phyloP scores from a whole-genome alignment of 2,329 filamentous ascomycete genomes.

The Blastomyces gilchristii region DNA sequence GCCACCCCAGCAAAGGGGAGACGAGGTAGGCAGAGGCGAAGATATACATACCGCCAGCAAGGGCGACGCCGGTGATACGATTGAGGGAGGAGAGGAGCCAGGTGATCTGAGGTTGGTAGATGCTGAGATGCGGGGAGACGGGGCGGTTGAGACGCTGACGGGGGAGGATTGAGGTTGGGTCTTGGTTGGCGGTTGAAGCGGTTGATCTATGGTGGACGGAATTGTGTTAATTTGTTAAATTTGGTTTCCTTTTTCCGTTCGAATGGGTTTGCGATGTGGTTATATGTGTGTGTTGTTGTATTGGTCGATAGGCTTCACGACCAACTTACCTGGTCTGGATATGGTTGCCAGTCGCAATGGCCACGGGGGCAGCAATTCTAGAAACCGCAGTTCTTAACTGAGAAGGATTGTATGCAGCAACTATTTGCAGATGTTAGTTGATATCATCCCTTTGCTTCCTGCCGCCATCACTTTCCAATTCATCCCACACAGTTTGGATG shows the following conservation, averaged over 20 bases:
- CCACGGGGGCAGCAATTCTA: constrained; percentile 35
- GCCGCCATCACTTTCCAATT: not conserved
- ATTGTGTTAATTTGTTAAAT: not conserved
- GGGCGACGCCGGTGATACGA: constrained; percentile 68
- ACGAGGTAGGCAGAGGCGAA: constrained; percentile 73
- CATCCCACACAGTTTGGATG: not conserved
- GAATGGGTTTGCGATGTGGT: constrained; percentile 8
- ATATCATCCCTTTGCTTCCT: constrained; percentile 3
- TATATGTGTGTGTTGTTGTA: not conserved
- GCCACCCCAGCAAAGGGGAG: constrained; percentile 63
- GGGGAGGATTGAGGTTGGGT: constrained; percentile 53
- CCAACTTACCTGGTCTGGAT: constrained; percentile 36
- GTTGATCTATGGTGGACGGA: constrained; percentile 17
- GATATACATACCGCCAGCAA: constrained; percentile 66
- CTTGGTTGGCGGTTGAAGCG: constrained; percentile 20
- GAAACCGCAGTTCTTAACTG: constrained; percentile 34
- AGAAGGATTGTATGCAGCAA: constrained; percentile 37
- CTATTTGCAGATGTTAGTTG: constrained; percentile 23
- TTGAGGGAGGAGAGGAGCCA: constrained; percentile 68
- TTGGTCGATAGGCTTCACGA: not conserved
- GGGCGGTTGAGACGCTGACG: constrained; percentile 73
- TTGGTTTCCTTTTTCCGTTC: not conserved
- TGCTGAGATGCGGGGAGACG: constrained; percentile 70
- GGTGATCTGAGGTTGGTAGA: constrained; percentile 81
- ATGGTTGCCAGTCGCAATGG: constrained; percentile 34